Conservation (phyloP, 352 stramenopile species). For the Pythium inflatum region DNA sequence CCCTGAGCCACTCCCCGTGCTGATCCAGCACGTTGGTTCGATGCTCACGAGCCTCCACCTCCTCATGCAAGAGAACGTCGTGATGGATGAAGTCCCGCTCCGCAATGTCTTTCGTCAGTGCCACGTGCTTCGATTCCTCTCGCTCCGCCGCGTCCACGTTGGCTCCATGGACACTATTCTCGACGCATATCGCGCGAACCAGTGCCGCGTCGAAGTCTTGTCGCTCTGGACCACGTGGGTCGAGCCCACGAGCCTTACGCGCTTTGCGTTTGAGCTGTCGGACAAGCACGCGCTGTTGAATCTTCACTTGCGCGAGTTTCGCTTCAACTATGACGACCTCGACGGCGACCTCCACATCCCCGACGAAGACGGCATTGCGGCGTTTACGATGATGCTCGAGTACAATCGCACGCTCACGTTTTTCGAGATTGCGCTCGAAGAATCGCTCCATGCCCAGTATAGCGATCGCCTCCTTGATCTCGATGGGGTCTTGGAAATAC, state of each 20-base stretch:
- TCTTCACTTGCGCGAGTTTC: constrained; percentile 9
- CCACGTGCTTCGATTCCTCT: constrained; percentile 5
- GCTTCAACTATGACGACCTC: constrained; percentile 7
- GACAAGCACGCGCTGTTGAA: not conserved
- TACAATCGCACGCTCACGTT: constrained; percentile 11
- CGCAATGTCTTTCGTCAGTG: not conserved
- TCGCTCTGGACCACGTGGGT: constrained; percentile 19
- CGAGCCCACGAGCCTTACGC: not conserved
- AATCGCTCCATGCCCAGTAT: not conserved
- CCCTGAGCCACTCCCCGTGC: not conserved
- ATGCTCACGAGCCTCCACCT: not conserved
- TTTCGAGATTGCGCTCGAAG: constrained; percentile 9
- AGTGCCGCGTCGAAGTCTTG: not conserved
- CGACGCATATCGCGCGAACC: constrained; percentile 1
- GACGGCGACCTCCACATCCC: not conserved
- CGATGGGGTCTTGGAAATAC: not conserved
- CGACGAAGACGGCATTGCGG: not conserved
- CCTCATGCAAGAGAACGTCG: not conserved
- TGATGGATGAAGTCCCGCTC: not conserved
- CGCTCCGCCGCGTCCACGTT: not conserved
- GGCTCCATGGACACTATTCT: constrained; percentile 2
- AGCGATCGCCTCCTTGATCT: not conserved
- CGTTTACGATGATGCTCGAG: not conserved
- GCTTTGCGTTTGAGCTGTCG: constrained; percentile 6
- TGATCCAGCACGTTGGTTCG: not conserved